Conservation (phyloP, 352 stramenopile genomes). For the Thraustochytrium striatum region DNA sequence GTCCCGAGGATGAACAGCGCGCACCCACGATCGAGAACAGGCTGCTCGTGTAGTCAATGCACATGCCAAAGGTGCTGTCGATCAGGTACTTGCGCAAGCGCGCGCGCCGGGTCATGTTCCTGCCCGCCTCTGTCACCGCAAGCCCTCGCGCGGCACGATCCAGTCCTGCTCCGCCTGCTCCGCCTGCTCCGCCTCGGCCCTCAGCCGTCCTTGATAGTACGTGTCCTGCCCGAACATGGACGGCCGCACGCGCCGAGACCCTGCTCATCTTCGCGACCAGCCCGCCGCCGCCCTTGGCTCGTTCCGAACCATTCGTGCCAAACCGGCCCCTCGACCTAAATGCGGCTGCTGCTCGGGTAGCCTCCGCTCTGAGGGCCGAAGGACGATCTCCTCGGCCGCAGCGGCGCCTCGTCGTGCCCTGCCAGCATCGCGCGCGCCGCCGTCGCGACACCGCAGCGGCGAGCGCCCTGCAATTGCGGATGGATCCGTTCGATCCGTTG, state of each 20-base stretch:
- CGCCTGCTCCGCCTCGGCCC: too few species aligned
- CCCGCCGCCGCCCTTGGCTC: neutral
- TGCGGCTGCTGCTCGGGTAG: too few species aligned
- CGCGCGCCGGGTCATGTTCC: neutral
- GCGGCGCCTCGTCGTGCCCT: neutral
- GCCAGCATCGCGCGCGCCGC: neutral
- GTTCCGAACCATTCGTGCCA: neutral
- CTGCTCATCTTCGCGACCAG: neutral
- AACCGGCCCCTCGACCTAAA: too few species aligned
- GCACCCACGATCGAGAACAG: neutral
- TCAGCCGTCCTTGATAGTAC: neutral
- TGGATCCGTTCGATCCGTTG: neutral
- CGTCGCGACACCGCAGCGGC: neutral
- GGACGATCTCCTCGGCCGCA: too few species aligned
- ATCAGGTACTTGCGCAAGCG: neutral
- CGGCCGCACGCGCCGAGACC: neutral
- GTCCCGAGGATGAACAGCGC: conserved; percentile 4
- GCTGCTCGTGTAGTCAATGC: conserved; percentile 7
- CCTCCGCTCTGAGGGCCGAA: too few species aligned
- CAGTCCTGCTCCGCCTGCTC: too few species aligned
- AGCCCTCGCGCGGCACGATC: too few species aligned
- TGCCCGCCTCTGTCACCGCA: neutral
- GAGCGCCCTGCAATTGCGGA: neutral
- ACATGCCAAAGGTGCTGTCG: neutral
- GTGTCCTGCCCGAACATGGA: neutral